Evolutionary conservation across 495 filamentous ascomycete species (phyloP).

Genomic region (Penicillium subrubescens): DNA sequence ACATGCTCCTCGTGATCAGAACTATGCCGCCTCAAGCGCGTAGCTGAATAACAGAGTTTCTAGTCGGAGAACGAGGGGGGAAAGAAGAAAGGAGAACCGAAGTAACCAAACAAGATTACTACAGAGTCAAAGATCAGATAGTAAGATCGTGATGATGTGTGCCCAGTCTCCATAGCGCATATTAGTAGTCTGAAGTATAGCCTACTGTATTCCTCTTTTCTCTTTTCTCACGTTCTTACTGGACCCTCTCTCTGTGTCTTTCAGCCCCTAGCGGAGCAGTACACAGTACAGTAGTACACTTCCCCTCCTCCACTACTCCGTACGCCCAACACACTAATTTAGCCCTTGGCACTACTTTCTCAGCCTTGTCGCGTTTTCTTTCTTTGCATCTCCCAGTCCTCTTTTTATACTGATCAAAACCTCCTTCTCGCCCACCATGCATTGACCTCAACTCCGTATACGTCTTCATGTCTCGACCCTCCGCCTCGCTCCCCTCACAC

Average conservation of each 20-base stretch:
- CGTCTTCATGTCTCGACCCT: slow-evolving; percentile 32
- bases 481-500: slow-evolving; percentile 9
- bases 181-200: too few relatives aligned
- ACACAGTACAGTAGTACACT: background rate
- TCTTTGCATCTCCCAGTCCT: background rate
- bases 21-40: background rate
- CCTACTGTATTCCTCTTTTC: background rate
- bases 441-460: background rate
- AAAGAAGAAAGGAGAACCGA: background rate
- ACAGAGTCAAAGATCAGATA: background rate
- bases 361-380: slow-evolving; percentile 3
- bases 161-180: background rate
- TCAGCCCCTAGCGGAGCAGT: background rate
- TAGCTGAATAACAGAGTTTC: background rate
- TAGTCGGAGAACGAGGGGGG: background rate
- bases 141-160: too few relatives aligned
- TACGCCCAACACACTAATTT: background rate
- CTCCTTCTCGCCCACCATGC: background rate
- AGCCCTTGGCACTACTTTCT: background rate
- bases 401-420: background rate
- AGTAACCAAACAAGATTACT: background rate
- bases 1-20: background rate
- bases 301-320: background rate
- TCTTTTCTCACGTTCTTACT: background rate
- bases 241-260: background rate